A percentile compares a stretch with the other conserved stretches of the same genome.
phyloP scores from a whole-genome alignment of 176 grass and related monocot genomes.

The Pharus latifolius region DNA sequence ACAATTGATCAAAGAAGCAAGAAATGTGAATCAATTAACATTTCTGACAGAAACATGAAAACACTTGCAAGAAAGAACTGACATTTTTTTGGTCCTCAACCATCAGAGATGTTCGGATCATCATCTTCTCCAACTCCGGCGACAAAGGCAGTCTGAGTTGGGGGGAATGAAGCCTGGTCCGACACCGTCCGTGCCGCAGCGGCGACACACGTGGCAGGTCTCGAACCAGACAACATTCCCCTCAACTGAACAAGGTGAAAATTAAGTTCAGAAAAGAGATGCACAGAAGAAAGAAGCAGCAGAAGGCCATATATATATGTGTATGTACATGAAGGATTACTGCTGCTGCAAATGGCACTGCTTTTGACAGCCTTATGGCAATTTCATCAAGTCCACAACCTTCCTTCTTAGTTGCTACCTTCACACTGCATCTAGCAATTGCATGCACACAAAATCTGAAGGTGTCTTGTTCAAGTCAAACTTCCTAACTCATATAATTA shows the following conservation, averaged over 20 bases:
- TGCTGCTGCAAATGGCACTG: background rate
- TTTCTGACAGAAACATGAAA: too few species aligned
- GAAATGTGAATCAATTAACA: too few species aligned
- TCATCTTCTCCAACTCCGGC: background rate
- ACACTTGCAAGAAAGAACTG: background rate
- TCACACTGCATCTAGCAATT: slow-evolving; percentile 19
- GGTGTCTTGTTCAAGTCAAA: background rate
- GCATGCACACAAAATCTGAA: slow-evolving; percentile 3
- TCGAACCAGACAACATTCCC: slow-evolving; percentile 79
- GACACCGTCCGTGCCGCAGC: slow-evolving; percentile 15
- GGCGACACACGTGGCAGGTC: background rate
- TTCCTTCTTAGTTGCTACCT: slow-evolving; percentile 15
- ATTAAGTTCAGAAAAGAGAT: background rate
- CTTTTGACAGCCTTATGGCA: slow-evolving; percentile 13
- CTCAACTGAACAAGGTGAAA: slow-evolving; percentile 33
- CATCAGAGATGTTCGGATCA: background rate
- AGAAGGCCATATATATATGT: background rate
- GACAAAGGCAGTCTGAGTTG: slow-evolving; percentile 5
- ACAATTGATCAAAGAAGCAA: background rate
- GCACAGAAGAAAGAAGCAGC: background rate
- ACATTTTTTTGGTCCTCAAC: too few species aligned
- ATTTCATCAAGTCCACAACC: slow-evolving; percentile 4
- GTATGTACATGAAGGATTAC: background rate
- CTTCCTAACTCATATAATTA: background rate
- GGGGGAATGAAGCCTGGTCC: slow-evolving; percentile 98